These are phyloP conservation scores for Pythium oligandrum DNA, from an alignment of 352 stramenopile genomes.

Conservation along the genomic window DNA sequence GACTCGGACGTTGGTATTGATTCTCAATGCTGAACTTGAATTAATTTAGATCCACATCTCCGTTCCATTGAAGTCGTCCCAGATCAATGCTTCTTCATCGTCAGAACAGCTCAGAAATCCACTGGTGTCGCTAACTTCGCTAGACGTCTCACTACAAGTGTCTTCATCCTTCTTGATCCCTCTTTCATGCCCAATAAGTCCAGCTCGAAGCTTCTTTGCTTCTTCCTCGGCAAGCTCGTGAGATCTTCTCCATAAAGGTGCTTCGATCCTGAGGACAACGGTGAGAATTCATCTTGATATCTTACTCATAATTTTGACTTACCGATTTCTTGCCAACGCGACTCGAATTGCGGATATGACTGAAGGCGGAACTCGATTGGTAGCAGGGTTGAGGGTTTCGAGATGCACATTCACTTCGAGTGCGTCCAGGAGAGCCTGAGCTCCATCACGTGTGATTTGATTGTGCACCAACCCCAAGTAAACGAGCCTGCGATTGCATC, in stretches of 20 bases:
- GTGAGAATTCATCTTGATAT: too few relatives aligned
- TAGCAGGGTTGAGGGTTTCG: slow-evolving; percentile 53
- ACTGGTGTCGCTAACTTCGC: slow-evolving; percentile 35
- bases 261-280: slow-evolving; percentile 11
- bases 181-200: slow-evolving; percentile 15
- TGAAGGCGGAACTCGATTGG: slow-evolving; percentile 41
- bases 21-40: too few relatives aligned
- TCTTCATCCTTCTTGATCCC: slow-evolving; percentile 19
- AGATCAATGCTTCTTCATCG: slow-evolving; percentile 3
- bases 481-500: slow-evolving; percentile 57
- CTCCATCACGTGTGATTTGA: slow-evolving; percentile 39
- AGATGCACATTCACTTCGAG: slow-evolving; percentile 64
- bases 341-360: slow-evolving; percentile 43
- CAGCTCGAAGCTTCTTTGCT: slow-evolving; percentile 21
- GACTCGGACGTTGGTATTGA: too few relatives aligned
- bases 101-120: slow-evolving; percentile 62
- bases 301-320: slow-evolving; percentile 1
- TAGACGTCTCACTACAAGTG: slow-evolving; percentile 5
- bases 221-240: slow-evolving; percentile 37
- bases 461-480: slow-evolving; percentile 64
- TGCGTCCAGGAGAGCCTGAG: slow-evolving; percentile 43
- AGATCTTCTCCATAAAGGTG: slow-evolving; percentile 12
- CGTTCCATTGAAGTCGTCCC: too few relatives aligned
- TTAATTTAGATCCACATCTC: too few relatives aligned
- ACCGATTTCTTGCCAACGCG: slow-evolving; percentile 52